These are phyloP conservation scores for Nematodospora anomalae DNA, from an alignment of 1,139 yeast species.

Conservation along the genomic window DNA sequence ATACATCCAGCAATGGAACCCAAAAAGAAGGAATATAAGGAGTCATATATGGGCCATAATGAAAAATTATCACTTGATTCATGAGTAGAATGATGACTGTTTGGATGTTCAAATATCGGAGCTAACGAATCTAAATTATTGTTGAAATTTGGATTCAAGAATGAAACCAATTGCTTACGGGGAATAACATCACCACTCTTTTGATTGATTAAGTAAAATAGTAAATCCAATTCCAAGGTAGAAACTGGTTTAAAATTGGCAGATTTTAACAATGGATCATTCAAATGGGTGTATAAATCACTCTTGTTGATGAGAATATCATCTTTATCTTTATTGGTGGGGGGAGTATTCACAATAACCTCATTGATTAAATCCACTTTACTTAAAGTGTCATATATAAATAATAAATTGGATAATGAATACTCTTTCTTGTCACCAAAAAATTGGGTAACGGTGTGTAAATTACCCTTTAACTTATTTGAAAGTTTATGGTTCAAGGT, in stretches of 20 bases:
- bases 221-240: slow-evolving; percentile 44
- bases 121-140: slow-evolving; percentile 36
- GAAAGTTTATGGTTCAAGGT: slow-evolving; percentile 47
- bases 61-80: slow-evolving; percentile 42
- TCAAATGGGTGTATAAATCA: slow-evolving; percentile 47
- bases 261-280: slow-evolving; percentile 52
- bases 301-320: slow-evolving; percentile 45
- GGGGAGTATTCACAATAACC: slow-evolving; percentile 58
- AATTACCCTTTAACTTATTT: slow-evolving; percentile 36
- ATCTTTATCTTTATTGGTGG: slow-evolving; percentile 43
- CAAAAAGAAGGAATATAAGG: slow-evolving; percentile 80
- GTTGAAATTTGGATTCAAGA: slow-evolving; percentile 47
- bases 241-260: slow-evolving; percentile 53
- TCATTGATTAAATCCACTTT: slow-evolving; percentile 57
- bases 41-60: slow-evolving; percentile 68
- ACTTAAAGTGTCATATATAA: slow-evolving; percentile 43
- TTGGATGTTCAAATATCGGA: slow-evolving; percentile 47
- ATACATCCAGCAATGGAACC: slow-evolving; percentile 97
- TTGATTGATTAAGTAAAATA: slow-evolving; percentile 47
- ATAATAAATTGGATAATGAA: slow-evolving; percentile 44
- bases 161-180: slow-evolving; percentile 52
- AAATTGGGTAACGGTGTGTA: slow-evolving; percentile 37
- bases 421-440: slow-evolving; percentile 33
- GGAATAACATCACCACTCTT: slow-evolving; percentile 48
- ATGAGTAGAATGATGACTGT: slow-evolving; percentile 31